Conservation (phyloP, 495 filamentous ascomycete genomes). For the Evansstolkia leycettana region DNA sequence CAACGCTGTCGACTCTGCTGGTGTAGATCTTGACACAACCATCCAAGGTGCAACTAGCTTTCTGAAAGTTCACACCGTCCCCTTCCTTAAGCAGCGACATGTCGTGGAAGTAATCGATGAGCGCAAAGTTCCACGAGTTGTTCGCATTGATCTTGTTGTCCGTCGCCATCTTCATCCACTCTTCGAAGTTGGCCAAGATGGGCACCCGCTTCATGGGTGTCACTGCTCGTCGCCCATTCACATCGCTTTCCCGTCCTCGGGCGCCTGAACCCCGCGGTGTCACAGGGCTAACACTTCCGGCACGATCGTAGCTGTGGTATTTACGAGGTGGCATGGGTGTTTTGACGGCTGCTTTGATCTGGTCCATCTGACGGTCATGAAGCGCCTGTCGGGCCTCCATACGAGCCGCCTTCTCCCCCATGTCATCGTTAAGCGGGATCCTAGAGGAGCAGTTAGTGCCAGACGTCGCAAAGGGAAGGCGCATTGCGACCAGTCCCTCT, state of each 20-base stretch:
- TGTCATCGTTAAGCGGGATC: slow-evolving; percentile 94
- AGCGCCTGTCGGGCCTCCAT: slow-evolving; percentile 77
- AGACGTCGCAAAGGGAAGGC: not conserved
- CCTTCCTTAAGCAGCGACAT: slow-evolving; percentile 96
- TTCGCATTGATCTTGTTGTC: slow-evolving; percentile 99
- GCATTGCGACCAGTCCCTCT: no score
- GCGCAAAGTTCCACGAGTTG: slow-evolving; percentile 98
- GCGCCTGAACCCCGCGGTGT: slow-evolving; percentile 45
- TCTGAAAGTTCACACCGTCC: slow-evolving; percentile 96
- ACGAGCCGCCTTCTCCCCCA: slow-evolving; percentile 78
- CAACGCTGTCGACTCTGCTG: slow-evolving; percentile 93
- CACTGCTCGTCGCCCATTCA: slow-evolving; percentile 57
- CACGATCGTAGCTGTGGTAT: slow-evolving; percentile 49
- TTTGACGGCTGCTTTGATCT: slow-evolving; percentile 74
- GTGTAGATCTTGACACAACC: slow-evolving; percentile 99
- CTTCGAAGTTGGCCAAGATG: slow-evolving; percentile 94
- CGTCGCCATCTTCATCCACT: slow-evolving; percentile 99
- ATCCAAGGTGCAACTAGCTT: slow-evolving; percentile 94
- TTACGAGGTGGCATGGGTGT: slow-evolving; percentile 64
- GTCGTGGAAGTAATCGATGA: slow-evolving; percentile 99
- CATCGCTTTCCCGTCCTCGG: slow-evolving; percentile 43
- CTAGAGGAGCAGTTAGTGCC: slow-evolving; percentile 10
- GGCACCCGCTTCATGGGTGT: slow-evolving; percentile 96
- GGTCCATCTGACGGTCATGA: slow-evolving; percentile 83
- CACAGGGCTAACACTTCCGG: slow-evolving; percentile 51